Percentiles rank a stretch among this genome's conserved stretches.
phyloP scores from a whole-genome alignment of 2,329 filamentous ascomycete genomes.

The Fusarium sp. region DNA sequence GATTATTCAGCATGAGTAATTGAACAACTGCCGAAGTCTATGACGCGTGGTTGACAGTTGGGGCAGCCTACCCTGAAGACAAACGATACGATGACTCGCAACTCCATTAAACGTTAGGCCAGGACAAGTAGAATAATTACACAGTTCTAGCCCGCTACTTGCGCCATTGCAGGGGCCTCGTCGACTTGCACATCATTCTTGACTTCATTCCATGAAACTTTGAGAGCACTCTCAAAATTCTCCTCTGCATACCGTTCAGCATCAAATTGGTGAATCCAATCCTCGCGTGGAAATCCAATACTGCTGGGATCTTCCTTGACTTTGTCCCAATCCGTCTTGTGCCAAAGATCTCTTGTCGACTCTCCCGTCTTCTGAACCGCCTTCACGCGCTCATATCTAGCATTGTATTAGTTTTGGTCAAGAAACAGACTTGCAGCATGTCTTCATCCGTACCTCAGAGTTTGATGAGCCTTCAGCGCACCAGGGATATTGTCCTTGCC shows the following conservation, averaged over 20 bases:
- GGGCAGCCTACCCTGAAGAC: not conserved
- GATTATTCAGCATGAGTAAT: constrained; percentile 11
- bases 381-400: constrained; percentile 32
- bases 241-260: constrained; percentile 32
- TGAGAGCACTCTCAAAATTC: constrained; percentile 13
- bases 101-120: not conserved
- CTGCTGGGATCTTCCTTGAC: constrained; percentile 26
- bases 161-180: not conserved
- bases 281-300: constrained; percentile 29
- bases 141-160: not conserved
- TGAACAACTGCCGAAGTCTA: not conserved
- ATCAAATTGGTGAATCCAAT: constrained; percentile 37
- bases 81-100: not conserved
- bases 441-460: not conserved
- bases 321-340: constrained; percentile 33
- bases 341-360: constrained; percentile 34
- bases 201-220: not conserved
- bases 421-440: fast-evolving
- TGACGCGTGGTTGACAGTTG: not conserved
- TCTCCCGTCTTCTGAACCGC: constrained; percentile 36
- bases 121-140: not conserved
- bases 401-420: fast-evolving
- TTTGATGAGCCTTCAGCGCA: constrained; percentile 25
- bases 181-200: not conserved
- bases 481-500: constrained; percentile 16